Conservation (phyloP, 2,329 filamentous ascomycete species). For the Cercospora janseana region DNA sequence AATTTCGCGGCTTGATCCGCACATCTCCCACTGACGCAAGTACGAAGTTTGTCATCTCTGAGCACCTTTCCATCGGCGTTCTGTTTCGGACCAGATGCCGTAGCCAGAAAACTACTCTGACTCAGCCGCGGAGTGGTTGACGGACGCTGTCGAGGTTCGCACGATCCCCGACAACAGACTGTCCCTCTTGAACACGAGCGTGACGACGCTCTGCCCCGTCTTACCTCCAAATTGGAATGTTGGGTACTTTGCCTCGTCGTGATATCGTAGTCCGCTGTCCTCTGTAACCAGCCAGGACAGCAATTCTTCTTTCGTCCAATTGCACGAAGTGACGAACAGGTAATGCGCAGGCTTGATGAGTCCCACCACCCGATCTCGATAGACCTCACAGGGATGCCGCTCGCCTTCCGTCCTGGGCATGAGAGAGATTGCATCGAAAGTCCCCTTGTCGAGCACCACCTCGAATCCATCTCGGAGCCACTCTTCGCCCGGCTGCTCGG, state of each 20-base stretch:
- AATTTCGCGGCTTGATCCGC: too few species aligned
- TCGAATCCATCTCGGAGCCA: constrained; percentile 74
- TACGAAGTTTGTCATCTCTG: too few species aligned
- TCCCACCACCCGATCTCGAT: constrained; percentile 64
- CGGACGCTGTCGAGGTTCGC: not conserved
- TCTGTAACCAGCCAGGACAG: constrained; percentile 68
- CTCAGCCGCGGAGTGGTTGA: constrained; percentile 5
- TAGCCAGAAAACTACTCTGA: constrained; percentile 11
- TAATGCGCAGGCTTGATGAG: constrained; percentile 70
- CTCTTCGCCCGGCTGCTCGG: constrained; percentile 39
- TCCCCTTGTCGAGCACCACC: constrained; percentile 94
- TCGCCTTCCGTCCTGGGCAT: constrained; percentile 27
- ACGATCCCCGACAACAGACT: constrained; percentile 2
- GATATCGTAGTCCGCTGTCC: constrained; percentile 56
- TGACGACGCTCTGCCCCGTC: constrained; percentile 86
- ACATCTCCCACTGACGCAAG: too few species aligned
- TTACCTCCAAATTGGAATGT: constrained; percentile 86
- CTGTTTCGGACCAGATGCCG: not conserved
- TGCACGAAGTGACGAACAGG: constrained; percentile 89
- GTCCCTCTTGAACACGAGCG: constrained; percentile 66
- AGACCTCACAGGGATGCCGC: constrained; percentile 63
- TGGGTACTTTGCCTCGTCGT: constrained; percentile 72
- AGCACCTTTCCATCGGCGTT: not conserved
- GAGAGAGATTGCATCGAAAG: constrained; percentile 92
- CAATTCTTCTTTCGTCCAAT: constrained; percentile 93